Base-by-base conservation (phyloP, 2,329 filamentous ascomycete species). In the Claviceps sp. region DNA sequence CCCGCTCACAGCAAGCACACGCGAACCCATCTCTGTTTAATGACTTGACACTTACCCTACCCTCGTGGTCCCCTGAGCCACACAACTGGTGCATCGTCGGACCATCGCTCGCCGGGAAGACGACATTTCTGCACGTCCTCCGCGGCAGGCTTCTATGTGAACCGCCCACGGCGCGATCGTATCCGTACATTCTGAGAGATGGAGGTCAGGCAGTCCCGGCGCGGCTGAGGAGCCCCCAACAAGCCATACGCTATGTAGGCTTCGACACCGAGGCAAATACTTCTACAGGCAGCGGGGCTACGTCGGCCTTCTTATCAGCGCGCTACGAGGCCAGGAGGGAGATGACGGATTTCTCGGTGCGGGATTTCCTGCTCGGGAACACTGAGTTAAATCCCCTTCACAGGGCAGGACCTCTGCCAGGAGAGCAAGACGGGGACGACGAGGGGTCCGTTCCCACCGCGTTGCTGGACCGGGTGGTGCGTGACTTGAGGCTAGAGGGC, bases 271-370 rank as follows among this genome's bases (percentile, higher is more conserved):
- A 90, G 59, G 76, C 81, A 26, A 75, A 76, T 5, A 69, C 74
- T 48, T 69, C 78, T 14, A 61, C 63, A 0, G 75, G 77, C 2
- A 71, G 71, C n/a, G 73, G 74, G 5, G 75, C 77, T 0, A 74
- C 80, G n/a, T 85, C 86, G 19, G 84, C 89, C 4, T 96, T 96
- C 64, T 71, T 97, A 17, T 89, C 87, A 54, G 89, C 89, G 16
- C 77, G 93, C 41, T 98, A 97, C 65, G 93, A 98, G 73, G 90
- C 86, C 54, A 74, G 85, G 40, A 77, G 88, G 37, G 91, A 96
- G 68, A 83, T 82, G 51, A 94, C 87, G 1, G 93, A 97, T 66
- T 95, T 91, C 68, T 87, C 85, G 0, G 75, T 97, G 2, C 70
- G 77, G 50, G 83, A 95, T 67, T 97, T 89, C 63, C 69, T 98